Evolutionary conservation across 306 rosid species (phyloP).

Genomic region (Citrullus colocynthis): DNA sequence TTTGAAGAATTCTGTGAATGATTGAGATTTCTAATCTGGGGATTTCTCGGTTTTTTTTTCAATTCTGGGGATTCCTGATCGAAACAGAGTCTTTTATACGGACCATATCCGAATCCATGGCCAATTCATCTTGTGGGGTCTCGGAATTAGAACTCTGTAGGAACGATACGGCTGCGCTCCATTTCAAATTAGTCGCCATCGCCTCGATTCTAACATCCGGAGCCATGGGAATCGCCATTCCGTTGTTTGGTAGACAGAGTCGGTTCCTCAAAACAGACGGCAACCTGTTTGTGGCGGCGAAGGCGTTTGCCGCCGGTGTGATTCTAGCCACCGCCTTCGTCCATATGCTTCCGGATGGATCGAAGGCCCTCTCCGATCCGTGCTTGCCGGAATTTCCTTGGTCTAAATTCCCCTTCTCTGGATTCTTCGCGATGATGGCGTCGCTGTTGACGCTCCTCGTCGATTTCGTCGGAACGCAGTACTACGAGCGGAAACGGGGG

Average conservation of each 20-base stretch:
- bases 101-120: conserved; percentile 37
- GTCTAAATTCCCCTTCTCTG: conserved; percentile 74
- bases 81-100: conserved; percentile 25
- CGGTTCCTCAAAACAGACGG: conserved; percentile 62
- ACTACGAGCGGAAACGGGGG: conserved; percentile 72
- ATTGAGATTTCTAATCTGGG: background rate
- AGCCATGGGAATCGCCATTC: conserved; percentile 61
- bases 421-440: conserved; percentile 85
- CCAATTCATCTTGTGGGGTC: conserved; percentile 31
- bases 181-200: conserved; percentile 56
- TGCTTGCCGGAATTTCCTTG: conserved; percentile 70
- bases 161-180: conserved; percentile 51
- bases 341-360: conserved; percentile 68
- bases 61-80: background rate
- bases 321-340: conserved; percentile 91
- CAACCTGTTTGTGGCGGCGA: conserved; percentile 52
- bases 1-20: conserved; percentile 12
- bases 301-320: conserved; percentile 94
- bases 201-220: conserved; percentile 62
- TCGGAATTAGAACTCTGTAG: conserved; percentile 39
- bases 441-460: conserved; percentile 69
- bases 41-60: background rate
- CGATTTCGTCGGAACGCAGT: conserved; percentile 83
- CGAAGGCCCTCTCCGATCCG: conserved; percentile 33
- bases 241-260: conserved; percentile 44